Conservation (phyloP, 768 basidiomycete species). For the Brasilioporus rufonigricans region DNA sequence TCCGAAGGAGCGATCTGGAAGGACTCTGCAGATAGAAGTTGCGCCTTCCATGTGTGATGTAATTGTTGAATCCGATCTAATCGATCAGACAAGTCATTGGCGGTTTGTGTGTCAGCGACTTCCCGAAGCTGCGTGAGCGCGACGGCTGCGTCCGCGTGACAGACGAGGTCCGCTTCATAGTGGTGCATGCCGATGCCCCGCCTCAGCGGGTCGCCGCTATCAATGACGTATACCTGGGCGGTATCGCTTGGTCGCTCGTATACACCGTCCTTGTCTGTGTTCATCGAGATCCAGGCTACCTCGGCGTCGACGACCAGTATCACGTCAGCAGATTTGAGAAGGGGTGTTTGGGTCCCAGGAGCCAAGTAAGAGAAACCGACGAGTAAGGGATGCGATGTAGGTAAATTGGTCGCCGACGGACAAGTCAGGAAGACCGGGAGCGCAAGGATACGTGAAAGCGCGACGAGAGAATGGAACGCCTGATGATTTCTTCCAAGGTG, state of each 20-base stretch:
- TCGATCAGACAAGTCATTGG: slow-evolving; percentile 12
- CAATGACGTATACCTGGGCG: slow-evolving; percentile 24
- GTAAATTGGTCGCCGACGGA: slow-evolving; percentile 50
- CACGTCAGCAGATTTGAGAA: slow-evolving; percentile 55
- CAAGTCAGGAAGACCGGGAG: slow-evolving; percentile 55
- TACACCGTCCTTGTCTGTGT: slow-evolving; percentile 34
- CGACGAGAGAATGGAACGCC: slow-evolving; percentile 44
- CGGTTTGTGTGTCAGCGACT: slow-evolving; percentile 6
- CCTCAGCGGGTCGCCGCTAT: slow-evolving; percentile 58
- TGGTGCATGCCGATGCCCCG: slow-evolving; percentile 46
- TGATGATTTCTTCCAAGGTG: slow-evolving; percentile 54
- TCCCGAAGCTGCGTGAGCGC: slow-evolving; percentile 49
- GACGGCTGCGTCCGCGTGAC: slow-evolving; percentile 51
- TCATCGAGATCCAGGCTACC: slow-evolving; percentile 60
- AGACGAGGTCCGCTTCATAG: slow-evolving; percentile 54
- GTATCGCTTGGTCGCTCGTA: slow-evolving; percentile 35
- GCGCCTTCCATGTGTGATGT: slow-evolving; percentile 27
- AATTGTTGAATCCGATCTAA: slow-evolving; percentile 18
- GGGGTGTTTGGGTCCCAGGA: slow-evolving; percentile 42
- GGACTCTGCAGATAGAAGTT: slow-evolving; percentile 33
- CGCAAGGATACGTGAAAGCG: slow-evolving; percentile 49
- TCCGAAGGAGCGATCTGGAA: slow-evolving; percentile 18
- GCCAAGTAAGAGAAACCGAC: slow-evolving; percentile 53
- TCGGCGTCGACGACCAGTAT: slow-evolving; percentile 66
- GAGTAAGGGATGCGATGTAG: slow-evolving; percentile 55